Conservation (phyloP, 1,139 yeast species). For the Yamadazyma kanchanaburiensis region DNA sequence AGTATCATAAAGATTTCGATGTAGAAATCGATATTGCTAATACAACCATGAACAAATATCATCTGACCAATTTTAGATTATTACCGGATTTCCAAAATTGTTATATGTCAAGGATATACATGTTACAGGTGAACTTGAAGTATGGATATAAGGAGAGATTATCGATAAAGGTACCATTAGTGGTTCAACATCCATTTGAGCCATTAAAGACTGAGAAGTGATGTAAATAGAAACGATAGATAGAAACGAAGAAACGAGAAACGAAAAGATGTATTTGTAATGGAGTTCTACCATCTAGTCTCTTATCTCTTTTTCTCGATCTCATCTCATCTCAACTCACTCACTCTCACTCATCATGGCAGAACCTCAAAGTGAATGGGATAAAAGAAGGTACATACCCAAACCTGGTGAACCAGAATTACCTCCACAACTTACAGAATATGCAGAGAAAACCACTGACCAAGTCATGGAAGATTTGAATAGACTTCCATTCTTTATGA, state of each 20-base stretch:
- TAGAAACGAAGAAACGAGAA: no score
- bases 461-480: constrained; percentile 79
- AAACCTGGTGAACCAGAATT: constrained; percentile 75
- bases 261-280: no score
- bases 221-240: no score
- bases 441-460: constrained; percentile 65
- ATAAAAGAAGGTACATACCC: constrained; percentile 56
- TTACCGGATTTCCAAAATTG: constrained; percentile 41
- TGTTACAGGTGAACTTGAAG: constrained; percentile 27
- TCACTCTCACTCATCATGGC: constrained; percentile 1
- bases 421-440: constrained; percentile 78
- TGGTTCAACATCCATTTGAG: constrained; percentile 9
- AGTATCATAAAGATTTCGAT: constrained; percentile 9
- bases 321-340: no score
- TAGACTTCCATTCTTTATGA: constrained; percentile 92
- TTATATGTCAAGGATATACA: constrained; percentile 32
- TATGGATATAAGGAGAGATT: constrained; percentile 26
- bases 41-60: constrained; percentile 8
- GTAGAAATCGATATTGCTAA: constrained; percentile 13
- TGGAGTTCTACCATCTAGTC: no score
- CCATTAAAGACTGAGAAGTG: no score
- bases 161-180: constrained; percentile 27
- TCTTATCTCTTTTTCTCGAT: no score
- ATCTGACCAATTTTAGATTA: constrained; percentile 24
- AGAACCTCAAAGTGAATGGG: constrained; percentile 39